Conservation (phyloP, 805 yeast species). For the Jamesozyma rosinii region DNA sequence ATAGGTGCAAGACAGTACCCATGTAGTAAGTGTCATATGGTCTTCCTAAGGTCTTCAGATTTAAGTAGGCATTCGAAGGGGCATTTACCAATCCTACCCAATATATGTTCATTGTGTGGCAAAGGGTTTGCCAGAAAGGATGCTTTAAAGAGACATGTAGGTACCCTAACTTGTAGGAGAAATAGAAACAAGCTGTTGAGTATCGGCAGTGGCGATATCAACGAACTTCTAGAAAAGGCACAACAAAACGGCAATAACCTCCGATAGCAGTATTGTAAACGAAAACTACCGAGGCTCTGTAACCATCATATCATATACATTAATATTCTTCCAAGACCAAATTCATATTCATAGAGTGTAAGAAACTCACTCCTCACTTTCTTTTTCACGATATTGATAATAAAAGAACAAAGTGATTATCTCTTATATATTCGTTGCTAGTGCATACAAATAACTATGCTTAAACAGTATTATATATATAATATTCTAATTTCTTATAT, state of each 20-base stretch:
- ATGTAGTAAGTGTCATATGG: slow-evolving; percentile 50
- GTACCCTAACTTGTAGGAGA: slow-evolving; percentile 64
- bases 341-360: too few relatives aligned
- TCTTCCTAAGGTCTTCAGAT: slow-evolving; percentile 59
- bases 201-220: slow-evolving; percentile 22
- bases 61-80: slow-evolving; percentile 66
- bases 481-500: too few relatives aligned
- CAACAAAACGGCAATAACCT: slow-evolving; percentile 2
- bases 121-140: slow-evolving; percentile 79
- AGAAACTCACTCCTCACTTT: too few relatives aligned
- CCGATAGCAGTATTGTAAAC: background rate
- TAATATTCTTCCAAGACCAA: too few relatives aligned
- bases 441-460: background rate
- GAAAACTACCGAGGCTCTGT: too few relatives aligned
- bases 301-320: too few relatives aligned
- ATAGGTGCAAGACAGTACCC: slow-evolving; percentile 34
- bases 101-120: slow-evolving; percentile 64
- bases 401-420: too few relatives aligned
- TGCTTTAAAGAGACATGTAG: slow-evolving; percentile 65
- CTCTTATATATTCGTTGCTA: background rate
- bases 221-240: slow-evolving; percentile 18
- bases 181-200: slow-evolving; percentile 47
- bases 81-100: slow-evolving; percentile 60
- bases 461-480: background rate
- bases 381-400: too few relatives aligned